phyloP scores from a whole-genome alignment of 257 asterid species.

The Solanum neorickii region DNA sequence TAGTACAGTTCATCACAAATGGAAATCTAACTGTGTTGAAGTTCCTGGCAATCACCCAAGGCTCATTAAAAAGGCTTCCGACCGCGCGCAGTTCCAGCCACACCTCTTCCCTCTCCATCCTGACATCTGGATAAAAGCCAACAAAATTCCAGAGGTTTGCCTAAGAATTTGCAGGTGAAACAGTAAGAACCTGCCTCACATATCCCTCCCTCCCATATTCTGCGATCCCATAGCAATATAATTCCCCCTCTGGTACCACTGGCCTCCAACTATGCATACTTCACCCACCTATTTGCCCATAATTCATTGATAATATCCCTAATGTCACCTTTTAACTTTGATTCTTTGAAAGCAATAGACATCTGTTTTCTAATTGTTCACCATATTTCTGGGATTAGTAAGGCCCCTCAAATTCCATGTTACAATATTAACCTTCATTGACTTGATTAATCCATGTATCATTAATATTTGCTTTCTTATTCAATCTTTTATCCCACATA shows the following conservation, averaged over 20 bases:
- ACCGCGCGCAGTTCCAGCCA: background rate
- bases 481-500: background rate
- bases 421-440: background rate
- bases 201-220: background rate
- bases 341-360: background rate
- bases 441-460: background rate
- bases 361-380: background rate
- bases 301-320: background rate
- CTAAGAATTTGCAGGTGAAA: background rate
- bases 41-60: background rate
- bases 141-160: background rate
- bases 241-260: background rate
- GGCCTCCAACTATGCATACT: background rate
- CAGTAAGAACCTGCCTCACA: background rate
- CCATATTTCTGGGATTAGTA: background rate
- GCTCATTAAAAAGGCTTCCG: background rate
- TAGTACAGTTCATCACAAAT: background rate
- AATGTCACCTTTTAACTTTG: background rate
- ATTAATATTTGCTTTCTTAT: background rate
- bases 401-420: background rate
- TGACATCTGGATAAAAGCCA: background rate
- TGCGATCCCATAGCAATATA: background rate
- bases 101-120: background rate
- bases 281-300: background rate
- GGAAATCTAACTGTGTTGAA: background rate